Evolutionary conservation across 805 yeast species (phyloP).

Genomic region (Candida maltosa): DNA sequence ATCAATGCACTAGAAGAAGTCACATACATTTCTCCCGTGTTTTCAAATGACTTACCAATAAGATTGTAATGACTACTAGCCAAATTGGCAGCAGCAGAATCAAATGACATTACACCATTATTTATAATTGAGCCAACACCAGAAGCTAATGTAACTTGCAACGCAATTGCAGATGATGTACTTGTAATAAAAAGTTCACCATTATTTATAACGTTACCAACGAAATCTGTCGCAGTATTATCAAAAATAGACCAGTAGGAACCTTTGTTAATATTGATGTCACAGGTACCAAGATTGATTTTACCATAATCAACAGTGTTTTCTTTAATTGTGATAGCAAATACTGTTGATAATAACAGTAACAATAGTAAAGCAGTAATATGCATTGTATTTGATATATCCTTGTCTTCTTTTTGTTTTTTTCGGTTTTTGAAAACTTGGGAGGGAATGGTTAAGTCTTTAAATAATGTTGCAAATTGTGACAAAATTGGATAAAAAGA

Average conservation of each 20-base stretch:
- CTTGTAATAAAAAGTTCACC: background rate
- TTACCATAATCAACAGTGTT: too few relatives aligned
- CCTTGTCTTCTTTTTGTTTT: too few relatives aligned
- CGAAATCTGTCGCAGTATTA: constrained; percentile 9
- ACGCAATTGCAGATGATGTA: background rate
- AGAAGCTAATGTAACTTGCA: background rate
- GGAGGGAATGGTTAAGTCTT: too few relatives aligned
- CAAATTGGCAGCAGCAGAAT: constrained; percentile 6
- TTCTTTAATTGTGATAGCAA: too few relatives aligned
- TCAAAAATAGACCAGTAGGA: constrained; percentile 16
- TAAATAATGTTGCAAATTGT: too few relatives aligned
- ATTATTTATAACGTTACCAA: constrained; percentile 8
- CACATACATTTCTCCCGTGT: constrained; percentile 9
- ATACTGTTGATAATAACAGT: too few relatives aligned
- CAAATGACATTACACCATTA: background rate
- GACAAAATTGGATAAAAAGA: too few relatives aligned
- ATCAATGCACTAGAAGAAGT: constrained; percentile 6
- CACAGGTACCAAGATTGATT: constrained; percentile 11
- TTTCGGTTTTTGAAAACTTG: too few relatives aligned
- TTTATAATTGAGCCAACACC: background rate
- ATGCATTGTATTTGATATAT: too few relatives aligned
- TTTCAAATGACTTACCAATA: background rate
- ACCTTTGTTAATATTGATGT: constrained; percentile 11
- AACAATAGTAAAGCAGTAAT: too few relatives aligned
- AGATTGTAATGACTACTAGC: background rate